Conservation (phyloP, 208 protist genomes). For the Leishmania tropica region DNA sequence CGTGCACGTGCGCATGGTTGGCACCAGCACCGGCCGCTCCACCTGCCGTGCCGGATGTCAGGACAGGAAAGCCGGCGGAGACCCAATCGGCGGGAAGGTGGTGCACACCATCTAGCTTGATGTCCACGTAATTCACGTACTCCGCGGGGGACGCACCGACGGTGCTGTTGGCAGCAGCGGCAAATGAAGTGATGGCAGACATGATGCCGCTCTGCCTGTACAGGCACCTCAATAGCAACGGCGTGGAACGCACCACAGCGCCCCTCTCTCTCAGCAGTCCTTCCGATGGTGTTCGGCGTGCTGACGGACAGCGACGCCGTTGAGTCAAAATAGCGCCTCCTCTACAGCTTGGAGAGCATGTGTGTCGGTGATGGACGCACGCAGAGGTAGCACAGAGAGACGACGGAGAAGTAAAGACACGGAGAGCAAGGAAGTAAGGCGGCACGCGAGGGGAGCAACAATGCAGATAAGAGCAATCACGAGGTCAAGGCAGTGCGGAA, state of each 20-base stretch:
- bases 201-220: not conserved
- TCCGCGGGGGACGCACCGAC: not conserved
- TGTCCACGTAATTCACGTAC: constrained; percentile 79
- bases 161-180: not conserved
- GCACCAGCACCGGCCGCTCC: not conserved
- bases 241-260: not conserved
- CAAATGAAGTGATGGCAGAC: not conserved
- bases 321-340: not conserved
- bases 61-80: constrained; percentile 19
- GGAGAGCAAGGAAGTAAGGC: not conserved
- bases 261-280: not conserved
- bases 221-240: not conserved
- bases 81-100: constrained; percentile 70
- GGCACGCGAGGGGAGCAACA: not conserved
- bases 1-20: constrained; percentile 6
- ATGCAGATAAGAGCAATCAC: not conserved
- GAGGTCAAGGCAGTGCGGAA: not conserved
- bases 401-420: not conserved
- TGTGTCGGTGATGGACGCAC: not conserved
- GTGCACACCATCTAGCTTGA: constrained; percentile 65
- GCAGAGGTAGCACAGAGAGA: not conserved
- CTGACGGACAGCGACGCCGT: not conserved
- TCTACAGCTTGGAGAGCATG: not conserved
- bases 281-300: not conserved
- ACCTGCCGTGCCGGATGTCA: constrained; percentile 9